These are phyloP conservation scores for Nakaseomyces sp. DNA, from an alignment of 1,139 yeast genomes.

Conservation along the genomic window DNA sequence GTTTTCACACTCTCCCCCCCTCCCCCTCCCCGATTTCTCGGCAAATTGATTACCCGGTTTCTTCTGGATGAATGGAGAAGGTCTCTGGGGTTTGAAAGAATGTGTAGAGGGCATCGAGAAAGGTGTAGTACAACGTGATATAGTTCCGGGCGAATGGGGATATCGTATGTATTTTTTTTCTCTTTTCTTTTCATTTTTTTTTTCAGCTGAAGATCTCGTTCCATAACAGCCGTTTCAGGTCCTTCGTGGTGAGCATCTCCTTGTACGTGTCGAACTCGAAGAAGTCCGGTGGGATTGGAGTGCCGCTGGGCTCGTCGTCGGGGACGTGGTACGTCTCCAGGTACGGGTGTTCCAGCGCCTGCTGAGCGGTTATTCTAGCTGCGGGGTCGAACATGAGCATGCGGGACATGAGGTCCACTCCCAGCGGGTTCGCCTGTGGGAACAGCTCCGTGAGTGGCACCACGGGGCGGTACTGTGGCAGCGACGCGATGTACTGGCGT, in stretches of 20 bases:
- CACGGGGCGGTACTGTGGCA: slow-evolving; percentile 48
- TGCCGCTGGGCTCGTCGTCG: slow-evolving; percentile 71
- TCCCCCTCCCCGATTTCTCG: no score
- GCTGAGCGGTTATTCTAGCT: slow-evolving; percentile 67
- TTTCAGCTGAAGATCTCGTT: slow-evolving; percentile 37
- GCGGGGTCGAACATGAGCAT: slow-evolving; percentile 75
- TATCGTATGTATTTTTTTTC: no score
- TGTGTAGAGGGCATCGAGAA: no score
- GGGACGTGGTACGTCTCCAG: slow-evolving; percentile 72
- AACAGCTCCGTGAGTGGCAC: slow-evolving; percentile 47
- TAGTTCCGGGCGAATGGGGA: not conserved
- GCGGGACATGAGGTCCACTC: slow-evolving; percentile 66
- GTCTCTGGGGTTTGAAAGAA: no score
- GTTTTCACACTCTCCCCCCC: no score
- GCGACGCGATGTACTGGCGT: slow-evolving; percentile 68
- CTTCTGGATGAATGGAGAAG: no score
- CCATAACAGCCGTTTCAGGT: slow-evolving; percentile 62
- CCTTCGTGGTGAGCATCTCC: slow-evolving; percentile 59
- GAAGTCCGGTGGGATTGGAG: slow-evolving; percentile 64
- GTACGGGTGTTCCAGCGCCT: slow-evolving; percentile 79
- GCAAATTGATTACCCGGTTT: no score
- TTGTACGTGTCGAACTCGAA: slow-evolving; percentile 76
- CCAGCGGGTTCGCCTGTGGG: slow-evolving; percentile 52
- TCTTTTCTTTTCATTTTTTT: not conserved
- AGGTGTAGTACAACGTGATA: no score